Evolutionary conservation across 176 grass and related monocot species (phyloP).

Genomic region (Bromus sterilis): DNA sequence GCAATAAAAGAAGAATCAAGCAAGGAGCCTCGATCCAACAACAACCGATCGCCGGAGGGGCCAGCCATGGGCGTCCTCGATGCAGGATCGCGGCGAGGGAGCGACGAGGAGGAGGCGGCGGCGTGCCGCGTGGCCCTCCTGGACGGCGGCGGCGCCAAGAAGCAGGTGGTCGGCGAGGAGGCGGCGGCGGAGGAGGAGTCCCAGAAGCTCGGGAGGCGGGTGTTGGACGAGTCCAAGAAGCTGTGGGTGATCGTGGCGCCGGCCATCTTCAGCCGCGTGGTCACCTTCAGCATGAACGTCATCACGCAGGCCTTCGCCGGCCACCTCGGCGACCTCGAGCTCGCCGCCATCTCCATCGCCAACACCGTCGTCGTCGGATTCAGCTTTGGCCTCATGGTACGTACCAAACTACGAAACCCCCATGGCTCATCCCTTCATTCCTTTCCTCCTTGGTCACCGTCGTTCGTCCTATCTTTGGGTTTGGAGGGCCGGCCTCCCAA

Average conservation of each 20-base stretch:
- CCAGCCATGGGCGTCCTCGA: background rate
- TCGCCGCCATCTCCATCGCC: slow-evolving; percentile 89
- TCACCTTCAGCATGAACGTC: slow-evolving; percentile 88
- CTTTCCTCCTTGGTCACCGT: background rate
- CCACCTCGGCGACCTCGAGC: slow-evolving; percentile 92
- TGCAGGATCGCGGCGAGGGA: background rate
- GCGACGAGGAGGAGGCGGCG: slow-evolving; percentile 19
- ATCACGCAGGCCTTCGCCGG: slow-evolving; percentile 98
- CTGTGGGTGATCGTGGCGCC: slow-evolving; percentile 86
- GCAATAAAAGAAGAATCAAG: background rate
- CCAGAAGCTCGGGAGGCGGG: slow-evolving; percentile 23
- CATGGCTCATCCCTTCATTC: background rate
- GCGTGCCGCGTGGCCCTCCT: slow-evolving; percentile 20
- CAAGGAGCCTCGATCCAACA: background rate
- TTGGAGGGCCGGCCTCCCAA: background rate
- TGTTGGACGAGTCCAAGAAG: slow-evolving; percentile 64
- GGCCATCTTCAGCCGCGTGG: slow-evolving; percentile 89
- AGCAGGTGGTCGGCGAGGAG: background rate
- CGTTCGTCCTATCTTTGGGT: slow-evolving; percentile 1
- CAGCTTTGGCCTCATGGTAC: slow-evolving; percentile 93
- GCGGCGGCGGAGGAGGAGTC: background rate
- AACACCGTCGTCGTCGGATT: slow-evolving; percentile 91
- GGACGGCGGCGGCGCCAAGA: background rate
- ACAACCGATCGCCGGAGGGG: too few relatives aligned
- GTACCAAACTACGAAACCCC: too few relatives aligned